Base-by-base conservation (phyloP, 257 asterid genomes). In the Thymus mandschuricus region DNA sequence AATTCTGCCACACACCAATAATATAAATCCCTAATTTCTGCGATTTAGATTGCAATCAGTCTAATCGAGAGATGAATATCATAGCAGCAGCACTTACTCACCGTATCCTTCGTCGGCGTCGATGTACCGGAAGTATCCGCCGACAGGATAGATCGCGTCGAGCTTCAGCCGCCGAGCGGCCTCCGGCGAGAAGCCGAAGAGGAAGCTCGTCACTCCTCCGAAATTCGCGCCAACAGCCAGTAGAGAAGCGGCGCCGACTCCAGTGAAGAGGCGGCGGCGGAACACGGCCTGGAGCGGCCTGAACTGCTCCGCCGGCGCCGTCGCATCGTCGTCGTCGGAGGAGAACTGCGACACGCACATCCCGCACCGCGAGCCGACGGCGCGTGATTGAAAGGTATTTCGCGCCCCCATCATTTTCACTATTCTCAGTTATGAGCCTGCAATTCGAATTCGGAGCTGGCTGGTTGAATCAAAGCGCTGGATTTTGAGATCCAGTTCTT, bases 221-320 rank as follows among this genome's bases (percentile, higher is more conserved):
- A 91, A 87, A 81, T 93, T 87, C 69, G 96, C 96, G 8, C 96
- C 97, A 5, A 80, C 68, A 3, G 94, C 91, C 34, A 89, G 78
- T 11, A 89, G 52, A 75, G 96, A 83, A 74, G 96, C 90, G 35
- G 92, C 77, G 76, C 86, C 86, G 52, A 83, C 71, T 52, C 97
- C 94, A 0, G 86, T 74, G 57, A 91, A 84, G 48, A 89, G 84
- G 6, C 92, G 85, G 70, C 96, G 85, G 34, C 91, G 79, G 76
- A 93, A 91, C n/a, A 83, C 87, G 8, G 90, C 79, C 60, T 86
- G 86, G 0, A 93, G 84, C 21, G 96, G 87, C 60, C 73, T 50
- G 69, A 88, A 86, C 75, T 89, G 94, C 28, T 85, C 88, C 0
- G 88, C 78, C 15, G 93, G 82, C 28, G 86, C 64, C 51, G 69